Base-by-base conservation (phyloP, 1,284 basidiomycete genomes). In the Ceratobasidium sp. region DNA sequence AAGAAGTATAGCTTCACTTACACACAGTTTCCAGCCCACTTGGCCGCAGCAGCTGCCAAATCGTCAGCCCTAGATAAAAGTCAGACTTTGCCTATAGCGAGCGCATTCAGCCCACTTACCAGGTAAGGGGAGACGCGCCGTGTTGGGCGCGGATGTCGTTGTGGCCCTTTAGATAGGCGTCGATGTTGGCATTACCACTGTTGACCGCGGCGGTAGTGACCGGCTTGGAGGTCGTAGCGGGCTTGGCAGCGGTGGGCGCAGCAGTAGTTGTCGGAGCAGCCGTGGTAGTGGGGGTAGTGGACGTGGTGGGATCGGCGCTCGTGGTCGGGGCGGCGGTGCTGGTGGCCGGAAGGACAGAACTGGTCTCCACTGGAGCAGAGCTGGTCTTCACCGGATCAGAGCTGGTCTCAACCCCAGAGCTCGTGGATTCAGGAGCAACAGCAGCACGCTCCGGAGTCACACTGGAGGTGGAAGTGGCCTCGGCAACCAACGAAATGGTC, bases 11-110 rank as follows among this genome's bases (percentile, higher is more conserved):
- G n/a, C 14, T 48, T 51, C 19, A 69, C 66, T 58, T 58, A 69
- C 66, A 81, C 79, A 79, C 88, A 90, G 4, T 76, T 79, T 63
- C 83, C 81, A 11, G 86, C 87, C 88, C 87, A 89, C 51, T 76
- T 27, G 73, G 81, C 81, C 3, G 88, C 88, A 63, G 81, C 82
- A 27, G 77, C 77, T 11, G 86, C 87, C 51, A 88, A 81, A 6
- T 79, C 77, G 5, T 79, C 68, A 6, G 86, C 66, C 66, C 66
- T 69, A 48, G 8, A 46, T 64, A 64, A 22, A 68, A 29, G 54
- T 58, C 27, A 16, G 22, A 24, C 46, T 7, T 56, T 24, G 29
- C 39, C 1, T 24, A 19, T 31, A 8, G 16, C 22, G 53, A 58
- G 14, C 3, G 19, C 14, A 56, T 46, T 27, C 24, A 41, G 29